Evolutionary conservation across 1,284 basidiomycete genomes (phyloP).

Genomic region (Cryptococcus sp.): DNA sequence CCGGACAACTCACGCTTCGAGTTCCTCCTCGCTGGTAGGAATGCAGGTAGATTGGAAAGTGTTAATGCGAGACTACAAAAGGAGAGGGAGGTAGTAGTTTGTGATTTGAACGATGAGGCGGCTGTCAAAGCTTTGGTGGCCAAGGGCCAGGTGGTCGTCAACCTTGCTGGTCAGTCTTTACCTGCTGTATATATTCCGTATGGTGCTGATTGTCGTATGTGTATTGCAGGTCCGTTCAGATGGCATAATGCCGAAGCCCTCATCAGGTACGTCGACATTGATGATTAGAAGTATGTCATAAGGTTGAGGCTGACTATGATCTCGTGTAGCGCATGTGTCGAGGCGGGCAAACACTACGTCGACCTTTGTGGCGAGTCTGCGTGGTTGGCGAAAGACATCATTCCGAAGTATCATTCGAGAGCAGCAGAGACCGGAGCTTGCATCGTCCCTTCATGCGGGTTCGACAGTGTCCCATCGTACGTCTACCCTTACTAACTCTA

Average conservation of each 20-base stretch:
- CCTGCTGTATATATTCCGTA: conserved; percentile 4
- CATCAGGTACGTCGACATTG: conserved; percentile 22
- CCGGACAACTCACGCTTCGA: conserved; percentile 35
- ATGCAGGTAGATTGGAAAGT: conserved; percentile 34
- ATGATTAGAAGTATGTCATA: neutral
- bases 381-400: conserved; percentile 60
- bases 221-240: conserved; percentile 37
- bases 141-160: conserved; percentile 39
- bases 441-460: conserved; percentile 70
- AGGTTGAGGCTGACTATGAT: conserved; percentile 2
- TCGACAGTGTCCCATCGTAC: conserved; percentile 69
- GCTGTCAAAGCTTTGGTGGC: conserved; percentile 34
- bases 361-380: conserved; percentile 64
- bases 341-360: conserved; percentile 64
- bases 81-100: conserved; percentile 29
- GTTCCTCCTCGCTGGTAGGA: conserved; percentile 47
- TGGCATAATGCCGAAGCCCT: conserved; percentile 40
- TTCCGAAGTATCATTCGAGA: conserved; percentile 64
- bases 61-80: conserved; percentile 26
- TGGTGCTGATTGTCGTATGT: neutral
- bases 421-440: conserved; percentile 67
- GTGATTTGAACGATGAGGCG: conserved; percentile 31
- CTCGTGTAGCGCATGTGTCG: conserved; percentile 58
- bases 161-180: conserved; percentile 44
- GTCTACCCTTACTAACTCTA: conserved; percentile 17